Percentiles rank a stretch among this genome's conserved stretches.
These are phyloP conservation scores for Schizosaccharomyces lindneri DNA, from an alignment of 805 yeast genomes.

Conservation along the genomic window DNA sequence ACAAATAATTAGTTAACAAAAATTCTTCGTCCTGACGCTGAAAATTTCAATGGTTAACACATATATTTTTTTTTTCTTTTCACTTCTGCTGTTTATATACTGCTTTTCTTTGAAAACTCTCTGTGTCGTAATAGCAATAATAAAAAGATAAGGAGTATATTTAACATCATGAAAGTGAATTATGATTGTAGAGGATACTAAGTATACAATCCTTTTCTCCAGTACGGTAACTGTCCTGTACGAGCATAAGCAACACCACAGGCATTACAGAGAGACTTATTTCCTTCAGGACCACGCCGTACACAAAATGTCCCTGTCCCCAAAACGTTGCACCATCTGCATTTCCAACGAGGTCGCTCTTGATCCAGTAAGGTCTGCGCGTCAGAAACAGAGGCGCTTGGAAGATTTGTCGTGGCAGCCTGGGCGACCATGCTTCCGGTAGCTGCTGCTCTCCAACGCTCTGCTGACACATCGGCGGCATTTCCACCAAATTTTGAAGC, in stretches of 20 bases:
- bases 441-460: slow-evolving; percentile 12
- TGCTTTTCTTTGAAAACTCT: too few species aligned
- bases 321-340: neutral
- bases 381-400: slow-evolving; percentile 1
- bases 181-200: neutral
- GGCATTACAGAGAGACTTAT: slow-evolving; percentile 1
- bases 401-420: neutral
- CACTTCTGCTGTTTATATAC: too few species aligned
- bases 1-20: too few species aligned
- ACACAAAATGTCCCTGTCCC: slow-evolving; percentile 3
- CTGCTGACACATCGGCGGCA: slow-evolving; percentile 15
- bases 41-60: too few species aligned
- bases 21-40: too few species aligned
- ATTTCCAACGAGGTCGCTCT: slow-evolving; percentile 2
- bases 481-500: slow-evolving; percentile 47
- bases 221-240: neutral
- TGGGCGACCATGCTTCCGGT: neutral
- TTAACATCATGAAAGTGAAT: neutral
- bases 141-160: too few species aligned
- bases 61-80: too few species aligned
- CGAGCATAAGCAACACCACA: slow-evolving; percentile 2
- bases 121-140: too few species aligned
- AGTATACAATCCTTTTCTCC: neutral
- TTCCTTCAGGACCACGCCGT: slow-evolving; percentile 1
- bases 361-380: neutral